Evolutionary conservation across 2,329 filamentous ascomycete species (phyloP).

Genomic region (Claviceps sp.): DNA sequence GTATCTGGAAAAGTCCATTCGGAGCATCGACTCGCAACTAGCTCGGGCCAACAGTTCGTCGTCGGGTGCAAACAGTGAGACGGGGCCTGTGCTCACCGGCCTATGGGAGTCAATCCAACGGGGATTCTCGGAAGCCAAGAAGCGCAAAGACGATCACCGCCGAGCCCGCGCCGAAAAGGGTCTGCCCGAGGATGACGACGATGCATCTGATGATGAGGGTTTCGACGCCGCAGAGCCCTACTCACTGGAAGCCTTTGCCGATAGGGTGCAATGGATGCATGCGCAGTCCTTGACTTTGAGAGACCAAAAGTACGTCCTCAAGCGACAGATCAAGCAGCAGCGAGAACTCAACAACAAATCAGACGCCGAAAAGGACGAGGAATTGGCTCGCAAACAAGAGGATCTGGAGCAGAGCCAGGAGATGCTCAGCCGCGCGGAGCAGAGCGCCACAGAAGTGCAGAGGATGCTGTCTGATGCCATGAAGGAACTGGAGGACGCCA

Average conservation of each 20-base stretch:
- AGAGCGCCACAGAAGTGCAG: conserved; percentile 26
- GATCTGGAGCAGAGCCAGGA: conserved; percentile 35
- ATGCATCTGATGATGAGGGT: conserved; percentile 49
- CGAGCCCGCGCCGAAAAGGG: conserved; percentile 43
- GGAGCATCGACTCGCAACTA: conserved; percentile 32
- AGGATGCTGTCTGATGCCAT: conserved; percentile 35
- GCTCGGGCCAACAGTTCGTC: conserved; percentile 18
- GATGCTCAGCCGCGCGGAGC: conserved; percentile 23
- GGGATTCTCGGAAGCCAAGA: conserved; percentile 39
- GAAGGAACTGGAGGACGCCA: conserved; percentile 31
- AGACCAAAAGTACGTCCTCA: conserved; percentile 79
- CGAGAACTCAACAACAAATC: conserved; percentile 83
- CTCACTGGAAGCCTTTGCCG: conserved; percentile 61
- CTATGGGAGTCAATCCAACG: conserved; percentile 44
- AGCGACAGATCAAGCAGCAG: conserved; percentile 90
- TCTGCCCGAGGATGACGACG: conserved; percentile 39
- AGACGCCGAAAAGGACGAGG: conserved; percentile 55
- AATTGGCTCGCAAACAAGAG: conserved; percentile 44
- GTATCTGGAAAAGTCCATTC: conserved; percentile 51
- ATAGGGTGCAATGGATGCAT: conserved; percentile 68
- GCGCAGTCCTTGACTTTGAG: conserved; percentile 62
- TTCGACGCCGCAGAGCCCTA: conserved; percentile 47
- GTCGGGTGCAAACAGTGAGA: conserved; percentile 32
- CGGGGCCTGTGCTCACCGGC: conserved; percentile 38
- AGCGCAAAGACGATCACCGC: conserved; percentile 39